Base-by-base conservation (phyloP, 768 basidiomycete genomes). In the Serendipita vermifera region DNA sequence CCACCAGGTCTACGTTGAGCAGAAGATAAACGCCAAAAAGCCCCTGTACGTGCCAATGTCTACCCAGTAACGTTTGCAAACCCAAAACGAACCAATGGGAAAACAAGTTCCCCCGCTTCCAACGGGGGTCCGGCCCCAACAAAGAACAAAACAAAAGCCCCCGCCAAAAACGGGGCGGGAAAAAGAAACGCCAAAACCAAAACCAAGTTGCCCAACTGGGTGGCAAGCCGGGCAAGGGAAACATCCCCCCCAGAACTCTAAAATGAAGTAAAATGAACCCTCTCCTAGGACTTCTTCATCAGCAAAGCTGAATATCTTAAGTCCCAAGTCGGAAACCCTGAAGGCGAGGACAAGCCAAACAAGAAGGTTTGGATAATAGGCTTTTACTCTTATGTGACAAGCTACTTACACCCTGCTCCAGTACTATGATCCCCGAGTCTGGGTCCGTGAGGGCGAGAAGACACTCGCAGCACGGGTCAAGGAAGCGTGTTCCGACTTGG, bases 161-260 rank as follows among this genome's bases (percentile, higher is more conserved):
- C 93, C 57, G 96, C 98, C 62, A 66, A 72, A 54, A 78, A 93
- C 69, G 94, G 94, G 65, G 94, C 96, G 38, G 83, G 98, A 68
- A 99, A 99, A 78, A 98, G 98, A 93, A 97, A 98, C 75, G 90
- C 96, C 58, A 91, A 94, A 70, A 97, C 92, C 58, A 87, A 92
- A 71, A 87, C 14, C 89, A 92, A 67, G 93, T 82, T 67, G 92
- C 94, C 9, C 97, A 97, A 72, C 80, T 94, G 58, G 61, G 66
- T 57, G 91, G 92, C 66, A 87, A 92, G 70, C n/a, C n/a, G n/a
- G n/a, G n/a, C n/a, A n/a, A 76, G 87, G 65, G 82, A 83, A 68
- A 39, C 66, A 24, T 59, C 9, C 33, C 14, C 54, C 38, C 55
- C 26, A 11, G 11, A 15, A 3, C n/a, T 2, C 6, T 36, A 54